These are phyloP conservation scores for Diplodia sapinea DNA, from an alignment of 2,329 filamentous ascomycete genomes.

Conservation along the genomic window DNA sequence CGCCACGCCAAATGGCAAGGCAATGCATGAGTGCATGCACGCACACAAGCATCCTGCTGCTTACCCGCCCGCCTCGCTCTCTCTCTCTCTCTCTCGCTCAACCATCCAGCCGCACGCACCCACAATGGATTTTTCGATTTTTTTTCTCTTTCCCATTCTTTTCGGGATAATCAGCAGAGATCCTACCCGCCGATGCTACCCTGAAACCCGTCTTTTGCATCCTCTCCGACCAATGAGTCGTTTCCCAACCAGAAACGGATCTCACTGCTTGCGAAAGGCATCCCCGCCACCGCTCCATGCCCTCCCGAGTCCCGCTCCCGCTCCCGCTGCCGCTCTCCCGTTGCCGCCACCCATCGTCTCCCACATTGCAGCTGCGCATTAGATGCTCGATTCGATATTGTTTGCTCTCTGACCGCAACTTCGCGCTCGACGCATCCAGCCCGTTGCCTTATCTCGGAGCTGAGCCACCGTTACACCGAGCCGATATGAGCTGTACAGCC, in stretches of 20 bases:
- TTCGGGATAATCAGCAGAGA: not conserved
- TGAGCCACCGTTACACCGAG: not conserved
- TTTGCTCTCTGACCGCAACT: not conserved
- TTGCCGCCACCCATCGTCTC: not conserved
- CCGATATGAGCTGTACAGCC: not conserved
- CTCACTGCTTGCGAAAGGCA: not conserved
- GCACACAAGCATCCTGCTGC: slow-evolving; percentile 2
- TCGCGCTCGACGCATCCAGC: not conserved
- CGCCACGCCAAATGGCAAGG: not conserved
- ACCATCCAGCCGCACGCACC: not conserved
- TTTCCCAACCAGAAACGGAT: not conserved
- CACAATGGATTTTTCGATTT: not conserved
- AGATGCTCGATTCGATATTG: not conserved
- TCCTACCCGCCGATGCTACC: not conserved
- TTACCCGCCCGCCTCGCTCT: not conserved
- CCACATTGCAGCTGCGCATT: not conserved
- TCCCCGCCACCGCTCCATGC: not conserved
- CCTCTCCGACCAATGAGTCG: not conserved
- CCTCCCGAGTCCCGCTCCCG: not conserved
- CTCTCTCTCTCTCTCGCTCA: not conserved
- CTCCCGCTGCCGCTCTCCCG: not conserved
- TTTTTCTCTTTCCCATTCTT: not conserved
- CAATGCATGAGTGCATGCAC: not conserved
- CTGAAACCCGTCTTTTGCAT: not conserved
- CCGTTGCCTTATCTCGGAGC: not conserved